Conservation (phyloP, 1,284 basidiomycete species). For the Pisolithus thermaeus region DNA sequence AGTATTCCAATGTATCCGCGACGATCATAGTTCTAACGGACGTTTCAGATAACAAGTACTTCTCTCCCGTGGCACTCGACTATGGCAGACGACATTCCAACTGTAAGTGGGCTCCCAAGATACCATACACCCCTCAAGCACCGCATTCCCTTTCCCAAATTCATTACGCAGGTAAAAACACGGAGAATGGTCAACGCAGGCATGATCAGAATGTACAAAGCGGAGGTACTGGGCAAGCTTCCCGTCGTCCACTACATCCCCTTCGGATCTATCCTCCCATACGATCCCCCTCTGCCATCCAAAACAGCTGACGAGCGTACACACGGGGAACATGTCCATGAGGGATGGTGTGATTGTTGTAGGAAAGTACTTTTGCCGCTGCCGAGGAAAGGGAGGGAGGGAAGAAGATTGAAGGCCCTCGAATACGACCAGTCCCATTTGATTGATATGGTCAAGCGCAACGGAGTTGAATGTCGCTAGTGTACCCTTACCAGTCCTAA, state of each 20-base stretch:
- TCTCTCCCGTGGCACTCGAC: conserved; percentile 97
- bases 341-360: conserved; percentile 89
- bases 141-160: not conserved
- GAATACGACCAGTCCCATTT: conserved; percentile 77
- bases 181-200: conserved; percentile 98
- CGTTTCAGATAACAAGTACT: conserved; percentile 81
- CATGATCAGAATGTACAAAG: conserved; percentile 80
- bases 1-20: not conserved
- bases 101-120: conserved; percentile 40
- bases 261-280: conserved; percentile 82
- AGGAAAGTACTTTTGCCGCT: conserved; percentile 80
- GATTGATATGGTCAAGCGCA: conserved; percentile 39
- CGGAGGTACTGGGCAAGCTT: too few relatives aligned
- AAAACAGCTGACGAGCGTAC: conserved; percentile 34
- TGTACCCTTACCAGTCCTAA: too few relatives aligned
- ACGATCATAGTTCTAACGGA: not conserved
- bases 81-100: conserved; percentile 98
- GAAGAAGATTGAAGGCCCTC: conserved; percentile 46
- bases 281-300: conserved; percentile 47
- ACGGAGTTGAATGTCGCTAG: too few relatives aligned
- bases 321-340: conserved; percentile 45
- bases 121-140: not conserved
- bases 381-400: conserved; percentile 44
- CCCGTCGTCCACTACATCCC: conserved; percentile 38
- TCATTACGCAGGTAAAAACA: conserved; percentile 68